Evolutionary conservation across 495 filamentous ascomycete species (phyloP).

Genomic region (Bacidia gigantensis): DNA sequence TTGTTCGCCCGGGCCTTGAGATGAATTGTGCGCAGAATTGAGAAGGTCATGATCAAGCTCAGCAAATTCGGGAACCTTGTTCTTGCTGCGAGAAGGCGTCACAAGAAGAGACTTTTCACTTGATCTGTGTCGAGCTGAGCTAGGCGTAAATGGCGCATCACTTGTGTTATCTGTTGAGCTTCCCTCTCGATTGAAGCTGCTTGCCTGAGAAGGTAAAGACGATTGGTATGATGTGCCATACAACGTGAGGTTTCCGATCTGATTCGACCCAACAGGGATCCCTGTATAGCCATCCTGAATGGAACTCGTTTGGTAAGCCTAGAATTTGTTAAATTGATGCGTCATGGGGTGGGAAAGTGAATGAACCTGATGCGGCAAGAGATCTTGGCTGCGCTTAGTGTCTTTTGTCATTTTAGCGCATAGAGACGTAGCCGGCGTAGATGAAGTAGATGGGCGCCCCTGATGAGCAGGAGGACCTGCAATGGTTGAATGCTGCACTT

Average conservation of each 20-base stretch:
- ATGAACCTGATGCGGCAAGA: too few species aligned
- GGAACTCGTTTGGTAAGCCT: too few species aligned
- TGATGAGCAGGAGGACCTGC: too few species aligned
- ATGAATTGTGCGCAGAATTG: neutral
- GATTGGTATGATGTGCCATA: neutral
- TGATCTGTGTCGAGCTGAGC: neutral
- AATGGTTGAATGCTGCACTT: too few species aligned
- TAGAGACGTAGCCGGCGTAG: too few species aligned
- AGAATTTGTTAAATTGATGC: too few species aligned
- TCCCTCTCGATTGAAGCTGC: neutral
- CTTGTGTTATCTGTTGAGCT: neutral
- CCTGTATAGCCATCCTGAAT: too few species aligned
- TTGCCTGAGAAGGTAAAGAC: neutral
- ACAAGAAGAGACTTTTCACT: neutral
- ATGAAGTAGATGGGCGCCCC: too few species aligned
- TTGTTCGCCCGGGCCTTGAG: neutral
- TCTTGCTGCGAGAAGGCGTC: neutral
- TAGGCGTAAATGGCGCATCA: neutral
- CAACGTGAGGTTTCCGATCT: neutral
- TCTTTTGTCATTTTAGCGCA: too few species aligned
- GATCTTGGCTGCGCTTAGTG: too few species aligned
- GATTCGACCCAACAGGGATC: neutral
- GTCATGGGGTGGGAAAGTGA: too few species aligned
- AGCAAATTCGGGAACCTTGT: neutral
- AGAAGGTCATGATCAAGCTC: too few species aligned